phyloP scores from a whole-genome alignment of 441 rosid species.

The Brassica balearica region DNA sequence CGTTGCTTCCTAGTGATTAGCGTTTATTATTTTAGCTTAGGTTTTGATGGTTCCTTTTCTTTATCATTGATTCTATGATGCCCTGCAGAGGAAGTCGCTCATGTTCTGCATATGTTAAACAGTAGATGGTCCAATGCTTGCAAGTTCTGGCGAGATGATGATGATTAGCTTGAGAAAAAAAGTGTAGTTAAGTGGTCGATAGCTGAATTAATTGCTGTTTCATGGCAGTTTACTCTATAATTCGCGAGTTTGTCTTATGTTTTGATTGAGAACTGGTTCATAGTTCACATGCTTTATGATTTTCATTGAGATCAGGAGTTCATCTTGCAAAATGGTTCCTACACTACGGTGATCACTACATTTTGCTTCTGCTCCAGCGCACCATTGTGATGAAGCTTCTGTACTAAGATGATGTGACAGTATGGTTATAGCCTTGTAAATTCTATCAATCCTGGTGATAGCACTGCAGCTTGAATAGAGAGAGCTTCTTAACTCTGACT shows the following conservation, averaged over 20 bases:
- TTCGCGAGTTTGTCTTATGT: too few species aligned
- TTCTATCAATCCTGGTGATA: conserved; percentile 1
- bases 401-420: conserved; percentile 95
- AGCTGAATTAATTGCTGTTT: not conserved
- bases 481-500: not conserved
- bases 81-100: conserved; percentile 79
- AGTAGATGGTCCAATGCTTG: conserved; percentile 73
- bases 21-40: too few species aligned
- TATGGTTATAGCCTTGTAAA: conserved; percentile 48
- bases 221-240: too few species aligned
- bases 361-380: conserved; percentile 62
- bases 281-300: not conserved
- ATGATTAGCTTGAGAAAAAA: not conserved
- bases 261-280: too few species aligned
- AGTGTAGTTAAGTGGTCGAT: not conserved
- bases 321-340: conserved; percentile 95
- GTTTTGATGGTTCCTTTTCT: conserved; percentile 12
- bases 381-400: conserved; percentile 92
- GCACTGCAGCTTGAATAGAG: conserved; percentile 17
- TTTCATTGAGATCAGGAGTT: conserved; percentile 62
- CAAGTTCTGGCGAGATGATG: conserved; percentile 38
- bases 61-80: conserved; percentile 52
- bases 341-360: conserved; percentile 43
- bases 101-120: conserved; percentile 75
- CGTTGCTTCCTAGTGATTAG: too few species aligned